Percentiles rank a stretch among this genome's conserved stretches.
Conservation (phyloP, 768 basidiomycete genomes). For the Rhodotorula paludigena region DNA sequence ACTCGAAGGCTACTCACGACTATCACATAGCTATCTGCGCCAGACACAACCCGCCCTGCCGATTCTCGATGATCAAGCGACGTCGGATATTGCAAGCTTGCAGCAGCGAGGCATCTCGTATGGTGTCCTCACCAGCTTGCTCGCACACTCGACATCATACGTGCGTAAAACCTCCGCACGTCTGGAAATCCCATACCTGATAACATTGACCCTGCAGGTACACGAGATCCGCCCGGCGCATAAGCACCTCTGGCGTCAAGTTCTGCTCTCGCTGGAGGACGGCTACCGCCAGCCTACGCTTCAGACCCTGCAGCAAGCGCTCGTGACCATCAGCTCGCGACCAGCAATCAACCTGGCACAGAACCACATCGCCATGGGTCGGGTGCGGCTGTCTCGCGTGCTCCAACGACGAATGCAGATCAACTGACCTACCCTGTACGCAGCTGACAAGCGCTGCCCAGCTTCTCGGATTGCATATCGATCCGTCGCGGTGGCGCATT, state of each 20-base stretch:
- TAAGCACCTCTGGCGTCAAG: background rate
- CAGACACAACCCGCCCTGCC: constrained; percentile 1
- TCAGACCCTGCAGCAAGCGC: constrained; percentile 27
- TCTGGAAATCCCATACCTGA: too few relatives aligned
- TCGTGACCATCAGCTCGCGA: constrained; percentile 22
- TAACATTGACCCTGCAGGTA: background rate
- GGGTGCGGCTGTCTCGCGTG: background rate
- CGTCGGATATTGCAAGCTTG: too few relatives aligned
- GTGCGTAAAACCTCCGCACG: too few relatives aligned
- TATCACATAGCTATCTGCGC: background rate
- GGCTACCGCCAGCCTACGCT: constrained; percentile 18
- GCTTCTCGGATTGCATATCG: constrained; percentile 36
- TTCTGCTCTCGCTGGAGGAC: constrained; percentile 1
- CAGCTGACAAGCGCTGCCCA: constrained; percentile 28
- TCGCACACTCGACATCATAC: constrained; percentile 7
- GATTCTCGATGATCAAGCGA: too few relatives aligned
- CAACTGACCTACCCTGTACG: background rate
- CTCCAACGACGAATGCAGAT: background rate
- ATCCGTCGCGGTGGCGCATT: constrained; percentile 26
- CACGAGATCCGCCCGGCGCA: background rate
- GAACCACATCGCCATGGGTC: constrained; percentile 24
- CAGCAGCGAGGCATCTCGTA: background rate
- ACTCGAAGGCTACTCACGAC: background rate
- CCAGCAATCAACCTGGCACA: constrained; percentile 31
- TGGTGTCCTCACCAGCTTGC: background rate